phyloP scores from a whole-genome alignment of 257 asterid genomes.

The Nicotiana benthamiana region DNA sequence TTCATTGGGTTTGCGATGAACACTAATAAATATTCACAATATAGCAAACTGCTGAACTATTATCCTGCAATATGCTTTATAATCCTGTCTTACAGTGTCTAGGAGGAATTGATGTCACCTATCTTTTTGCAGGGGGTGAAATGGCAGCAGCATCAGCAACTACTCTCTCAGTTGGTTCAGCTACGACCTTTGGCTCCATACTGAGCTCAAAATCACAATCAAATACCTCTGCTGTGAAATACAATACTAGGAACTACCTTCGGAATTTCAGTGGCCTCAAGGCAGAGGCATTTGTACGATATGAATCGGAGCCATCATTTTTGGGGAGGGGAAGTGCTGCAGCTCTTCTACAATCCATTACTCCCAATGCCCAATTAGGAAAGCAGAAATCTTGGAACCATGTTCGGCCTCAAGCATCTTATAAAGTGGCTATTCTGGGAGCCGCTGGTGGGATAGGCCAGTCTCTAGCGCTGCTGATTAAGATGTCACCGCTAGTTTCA shows the following conservation, averaged over 20 bases:
- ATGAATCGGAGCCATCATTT: slow-evolving; percentile 5
- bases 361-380: background rate
- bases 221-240: background rate
- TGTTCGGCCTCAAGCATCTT: slow-evolving; percentile 11
- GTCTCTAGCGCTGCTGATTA: slow-evolving; percentile 14
- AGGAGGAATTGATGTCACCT: background rate
- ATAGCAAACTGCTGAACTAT: background rate
- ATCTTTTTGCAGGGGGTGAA: background rate
- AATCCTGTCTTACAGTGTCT: background rate
- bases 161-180: slow-evolving; percentile 11
- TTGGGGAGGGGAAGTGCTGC: slow-evolving; percentile 3
- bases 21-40: background rate
- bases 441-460: slow-evolving; percentile 23
- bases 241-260: slow-evolving; percentile 1
- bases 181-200: background rate
- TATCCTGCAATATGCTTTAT: background rate
- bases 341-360: slow-evolving; percentile 8
- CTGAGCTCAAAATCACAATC: slow-evolving; percentile 8
- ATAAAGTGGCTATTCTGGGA: slow-evolving; percentile 18
- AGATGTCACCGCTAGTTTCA: slow-evolving; percentile 19
- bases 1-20: background rate
- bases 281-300: background rate
- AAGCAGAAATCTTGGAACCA: background rate
- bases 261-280: slow-evolving; percentile 10
- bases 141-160: slow-evolving; percentile 20